Evolutionary conservation across 495 filamentous ascomycete species (phyloP), one percentile per base, ranked within the genome.

Genomic region (Xanthoparmelia taractica): DNA sequence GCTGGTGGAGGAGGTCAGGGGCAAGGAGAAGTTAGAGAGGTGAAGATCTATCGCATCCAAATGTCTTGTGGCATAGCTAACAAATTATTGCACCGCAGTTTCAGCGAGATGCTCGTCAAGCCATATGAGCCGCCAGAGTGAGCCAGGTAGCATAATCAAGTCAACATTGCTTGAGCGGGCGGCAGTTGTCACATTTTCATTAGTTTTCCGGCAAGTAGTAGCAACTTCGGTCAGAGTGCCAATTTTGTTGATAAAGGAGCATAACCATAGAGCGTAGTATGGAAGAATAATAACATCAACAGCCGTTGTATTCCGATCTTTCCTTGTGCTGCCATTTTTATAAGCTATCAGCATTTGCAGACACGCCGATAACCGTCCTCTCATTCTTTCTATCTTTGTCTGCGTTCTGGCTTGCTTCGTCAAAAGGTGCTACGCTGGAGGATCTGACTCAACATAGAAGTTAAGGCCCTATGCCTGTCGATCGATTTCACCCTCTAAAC

Each of bases 1-100:
- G 67, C 76, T 99, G 69, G 89, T 94, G 4, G 93, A 97, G 74
- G 94, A 99, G 73, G 91, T 99, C 10, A 79, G 95, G 66, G 94
- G 94, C 18, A 96, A 93, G 80, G 93, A 97, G 74, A 91, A 85
- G 72, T 75, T 98, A 67, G 91, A 93, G 75, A 91, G 80, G 84
- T 85, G 69, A 18, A 57, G 36, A 27, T 45, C 38, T 54, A 27
- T 29, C 6, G 18, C 31, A 25, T 25, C 3, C 11, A 27, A 34
- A 38, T 13, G 4, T 36, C n/a, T 31, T 47, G 55, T 34, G 18
- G 31, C 17, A 20, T 11, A 50, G 23, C 65, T 66, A 17, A 61
- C 34, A 15, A n/a, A 34, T 20, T 11, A 13, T 18, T 38, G 27
- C 18, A 31, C 33, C 25, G 54, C 67, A 84, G 84, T 59, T 97